A percentile compares a stretch with the other conserved stretches of the same genome.
Evolutionary conservation across 2,329 filamentous ascomycete species (phyloP).

Genomic region (Venturia nashicola): DNA sequence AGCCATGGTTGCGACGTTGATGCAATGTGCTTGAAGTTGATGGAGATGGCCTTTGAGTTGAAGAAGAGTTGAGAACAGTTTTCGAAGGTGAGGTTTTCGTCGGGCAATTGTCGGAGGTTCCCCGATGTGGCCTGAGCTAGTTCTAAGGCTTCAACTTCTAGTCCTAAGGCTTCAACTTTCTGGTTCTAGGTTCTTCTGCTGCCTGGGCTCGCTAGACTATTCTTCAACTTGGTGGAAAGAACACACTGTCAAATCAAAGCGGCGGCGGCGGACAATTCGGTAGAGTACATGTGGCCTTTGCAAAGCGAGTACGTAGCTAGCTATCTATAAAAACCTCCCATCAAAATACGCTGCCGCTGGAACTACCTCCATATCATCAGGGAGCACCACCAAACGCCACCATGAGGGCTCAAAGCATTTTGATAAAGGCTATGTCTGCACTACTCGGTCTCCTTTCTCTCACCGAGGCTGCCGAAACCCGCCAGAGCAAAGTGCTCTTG

Average conservation of each 20-base stretch:
- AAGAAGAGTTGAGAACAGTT: neutral
- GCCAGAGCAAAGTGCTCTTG: slow-evolving; percentile 42
- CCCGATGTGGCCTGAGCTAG: neutral
- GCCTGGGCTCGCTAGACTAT: too few species aligned
- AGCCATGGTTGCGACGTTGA: neutral
- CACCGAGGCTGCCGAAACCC: neutral
- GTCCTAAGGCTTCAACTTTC: neutral
- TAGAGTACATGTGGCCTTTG: neutral
- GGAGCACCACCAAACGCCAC: neutral
- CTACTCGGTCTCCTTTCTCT: neutral
- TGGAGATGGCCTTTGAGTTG: neutral
- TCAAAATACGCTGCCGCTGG: neutral
- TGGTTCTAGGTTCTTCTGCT: neutral
- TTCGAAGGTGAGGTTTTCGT: neutral
- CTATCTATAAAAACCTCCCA: neutral
- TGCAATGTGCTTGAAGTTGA: neutral
- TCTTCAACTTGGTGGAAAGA: neutral
- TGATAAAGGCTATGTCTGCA: neutral
- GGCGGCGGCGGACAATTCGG: neutral
- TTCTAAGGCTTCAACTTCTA: neutral
- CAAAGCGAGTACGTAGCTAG: neutral
- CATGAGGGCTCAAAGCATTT: neutral
- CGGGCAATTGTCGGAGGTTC: neutral
- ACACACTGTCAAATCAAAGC: neutral
- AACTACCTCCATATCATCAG: neutral